phyloP scores from a whole-genome alignment of 78 protist genomes.

The Dictyostelium citrinum region DNA sequence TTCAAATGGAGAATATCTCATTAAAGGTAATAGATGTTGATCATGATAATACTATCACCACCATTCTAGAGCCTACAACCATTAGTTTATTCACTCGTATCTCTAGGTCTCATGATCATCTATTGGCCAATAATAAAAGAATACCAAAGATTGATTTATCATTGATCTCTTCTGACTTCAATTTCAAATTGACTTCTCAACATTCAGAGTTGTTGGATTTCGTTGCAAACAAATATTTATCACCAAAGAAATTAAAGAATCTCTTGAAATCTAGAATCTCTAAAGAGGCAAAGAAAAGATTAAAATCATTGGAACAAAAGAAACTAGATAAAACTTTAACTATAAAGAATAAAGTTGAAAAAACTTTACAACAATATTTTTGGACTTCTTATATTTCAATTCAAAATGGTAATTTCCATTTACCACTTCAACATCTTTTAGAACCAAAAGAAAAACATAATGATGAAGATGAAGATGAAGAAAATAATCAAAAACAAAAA shows the following conservation, averaged over 20 bases:
- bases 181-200: conserved; percentile 34
- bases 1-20: conserved; percentile 64
- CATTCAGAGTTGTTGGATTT: conserved; percentile 50
- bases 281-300: conserved; percentile 45
- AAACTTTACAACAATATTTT: conserved; percentile 59
- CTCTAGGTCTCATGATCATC: neutral
- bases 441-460: conserved; percentile 50
- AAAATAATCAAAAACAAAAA: neutral
- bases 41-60: neutral
- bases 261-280: conserved; percentile 25
- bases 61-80: conserved; percentile 29
- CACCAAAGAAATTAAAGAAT: conserved; percentile 57
- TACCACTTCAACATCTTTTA: conserved; percentile 59
- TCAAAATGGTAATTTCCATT: conserved; percentile 51
- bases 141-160: conserved; percentile 68
- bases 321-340: conserved; percentile 49
- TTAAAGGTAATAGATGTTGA: neutral
- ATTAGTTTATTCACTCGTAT: conserved; percentile 31
- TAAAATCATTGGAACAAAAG: conserved; percentile 17
- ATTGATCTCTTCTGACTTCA: conserved; percentile 41
- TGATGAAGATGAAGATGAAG: neutral
- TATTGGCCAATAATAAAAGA: neutral
- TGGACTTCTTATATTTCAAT: conserved; percentile 26
- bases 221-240: conserved; percentile 48
- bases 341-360: conserved; percentile 65